Evolutionary conservation across 768 basidiomycete genomes (phyloP).

Genomic region (Lactifluus subvellereus): DNA sequence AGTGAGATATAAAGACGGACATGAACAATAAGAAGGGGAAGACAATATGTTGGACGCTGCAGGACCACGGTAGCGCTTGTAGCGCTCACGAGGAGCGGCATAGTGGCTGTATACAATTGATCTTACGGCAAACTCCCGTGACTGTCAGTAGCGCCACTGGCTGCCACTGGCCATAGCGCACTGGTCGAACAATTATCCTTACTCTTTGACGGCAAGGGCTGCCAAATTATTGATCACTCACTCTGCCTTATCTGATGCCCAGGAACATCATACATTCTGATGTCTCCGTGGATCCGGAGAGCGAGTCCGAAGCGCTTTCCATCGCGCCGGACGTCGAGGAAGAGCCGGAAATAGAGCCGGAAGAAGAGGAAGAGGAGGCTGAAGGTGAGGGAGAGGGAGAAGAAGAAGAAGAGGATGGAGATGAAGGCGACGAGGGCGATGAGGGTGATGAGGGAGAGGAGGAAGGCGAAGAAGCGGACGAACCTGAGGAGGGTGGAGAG

Average conservation of each 20-base stretch:
- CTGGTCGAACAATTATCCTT: not conserved
- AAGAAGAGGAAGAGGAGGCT: slow-evolving; percentile 29
- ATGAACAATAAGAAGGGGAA: slow-evolving; percentile 9
- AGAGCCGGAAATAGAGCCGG: slow-evolving; percentile 38
- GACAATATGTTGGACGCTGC: slow-evolving; percentile 1
- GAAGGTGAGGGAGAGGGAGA: slow-evolving; percentile 36
- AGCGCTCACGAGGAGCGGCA: too few species aligned
- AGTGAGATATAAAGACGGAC: slow-evolving; percentile 4
- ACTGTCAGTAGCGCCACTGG: too few species aligned
- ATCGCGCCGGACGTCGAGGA: slow-evolving; percentile 32
- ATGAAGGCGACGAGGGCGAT: slow-evolving; percentile 32
- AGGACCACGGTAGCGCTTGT: not conserved
- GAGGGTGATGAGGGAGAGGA: slow-evolving; percentile 30
- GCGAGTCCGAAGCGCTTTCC: slow-evolving; percentile 19
- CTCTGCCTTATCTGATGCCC: slow-evolving; percentile 5
- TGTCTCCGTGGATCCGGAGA: slow-evolving; percentile 21
- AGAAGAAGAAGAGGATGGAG: slow-evolving; percentile 30
- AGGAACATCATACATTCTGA: slow-evolving; percentile 23
- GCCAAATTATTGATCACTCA: not conserved
- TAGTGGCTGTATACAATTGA: too few species aligned
- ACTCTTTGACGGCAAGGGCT: not conserved
- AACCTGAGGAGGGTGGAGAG: slow-evolving; percentile 20
- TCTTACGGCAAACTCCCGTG: too few species aligned
- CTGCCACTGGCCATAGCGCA: not conserved
- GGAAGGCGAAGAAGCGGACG: slow-evolving; percentile 12